Percentiles rank a stretch among this genome's conserved stretches.
phyloP scores from a whole-genome alignment of 164 flowering plant species.

The Liquidambar formosana region DNA sequence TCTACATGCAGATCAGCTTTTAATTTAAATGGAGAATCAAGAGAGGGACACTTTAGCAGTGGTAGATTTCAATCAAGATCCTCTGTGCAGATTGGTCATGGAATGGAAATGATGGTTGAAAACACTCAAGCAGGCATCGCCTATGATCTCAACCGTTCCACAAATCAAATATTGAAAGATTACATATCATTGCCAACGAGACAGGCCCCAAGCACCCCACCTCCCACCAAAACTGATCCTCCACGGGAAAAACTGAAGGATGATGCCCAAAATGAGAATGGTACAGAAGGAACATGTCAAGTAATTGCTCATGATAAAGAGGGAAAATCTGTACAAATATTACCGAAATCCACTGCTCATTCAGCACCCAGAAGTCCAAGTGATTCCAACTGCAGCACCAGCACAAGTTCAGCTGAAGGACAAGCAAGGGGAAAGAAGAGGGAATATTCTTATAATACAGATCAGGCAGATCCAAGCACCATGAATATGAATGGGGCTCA shows the following conservation, averaged over 20 bases:
- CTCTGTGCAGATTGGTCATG: slow-evolving; percentile 11
- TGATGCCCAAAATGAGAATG: neutral
- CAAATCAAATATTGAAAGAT: slow-evolving; percentile 12
- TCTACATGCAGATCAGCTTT: slow-evolving; percentile 6
- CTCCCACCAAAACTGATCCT: slow-evolving; percentile 6
- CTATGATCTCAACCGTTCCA: slow-evolving; percentile 29
- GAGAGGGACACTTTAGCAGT: slow-evolving; percentile 14
- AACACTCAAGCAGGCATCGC: slow-evolving; percentile 24
- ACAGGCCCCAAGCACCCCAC: slow-evolving; percentile 16
- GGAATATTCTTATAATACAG: slow-evolving; percentile 6
- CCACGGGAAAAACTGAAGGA: slow-evolving; percentile 4
- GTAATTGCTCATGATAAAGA: slow-evolving; percentile 11
- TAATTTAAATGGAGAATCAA: slow-evolving; percentile 19
- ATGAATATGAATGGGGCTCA: slow-evolving; percentile 24
- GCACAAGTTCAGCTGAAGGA: slow-evolving; percentile 17
- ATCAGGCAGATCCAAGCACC: slow-evolving; percentile 11
- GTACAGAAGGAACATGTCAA: slow-evolving; percentile 12
- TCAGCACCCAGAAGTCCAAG: slow-evolving; percentile 14
- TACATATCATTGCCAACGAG: slow-evolving; percentile 23
- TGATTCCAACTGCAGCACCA: slow-evolving; percentile 24
- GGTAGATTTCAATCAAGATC: slow-evolving; percentile 8
- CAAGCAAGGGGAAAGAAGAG: slow-evolving; percentile 34
- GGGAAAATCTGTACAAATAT: slow-evolving; percentile 9
- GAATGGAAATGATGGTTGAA: slow-evolving; percentile 19
- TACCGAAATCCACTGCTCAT: neutral